A percentile compares a stretch with the other conserved stretches of the same genome.
These are phyloP conservation scores for Dioscorea cayenensis DNA, from an alignment of 116 monocot genomes.

Conservation along the genomic window DNA sequence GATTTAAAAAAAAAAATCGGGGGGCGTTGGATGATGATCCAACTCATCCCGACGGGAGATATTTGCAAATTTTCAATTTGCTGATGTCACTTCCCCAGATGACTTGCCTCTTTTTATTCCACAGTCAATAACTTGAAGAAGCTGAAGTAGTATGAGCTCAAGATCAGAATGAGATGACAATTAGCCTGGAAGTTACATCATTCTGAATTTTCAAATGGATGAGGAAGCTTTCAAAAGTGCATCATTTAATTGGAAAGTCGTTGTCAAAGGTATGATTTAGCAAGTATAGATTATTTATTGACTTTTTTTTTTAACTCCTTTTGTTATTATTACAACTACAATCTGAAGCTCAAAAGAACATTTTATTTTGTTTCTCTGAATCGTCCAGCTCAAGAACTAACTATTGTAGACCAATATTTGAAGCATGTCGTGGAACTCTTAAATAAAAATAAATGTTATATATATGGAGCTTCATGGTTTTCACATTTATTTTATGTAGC, in stretches of 20 bases:
- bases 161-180: conserved; percentile 51
- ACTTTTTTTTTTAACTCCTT: background rate
- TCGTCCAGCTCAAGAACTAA: no score
- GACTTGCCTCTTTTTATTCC: background rate
- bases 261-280: conserved; percentile 87
- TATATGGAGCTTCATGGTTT: no score
- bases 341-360: background rate
- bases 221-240: conserved; percentile 65
- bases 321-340: background rate
- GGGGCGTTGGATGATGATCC: no score
- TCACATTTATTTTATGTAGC: no score
- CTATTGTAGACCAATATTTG: conserved; percentile 80
- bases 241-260: conserved; percentile 90
- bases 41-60: no score
- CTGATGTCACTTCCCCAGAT: no score
- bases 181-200: conserved; percentile 40
- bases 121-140: conserved; percentile 71
- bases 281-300: conserved; percentile 18
- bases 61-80: no score
- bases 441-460: no score
- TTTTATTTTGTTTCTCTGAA: conserved; percentile 41
- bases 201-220: conserved; percentile 48
- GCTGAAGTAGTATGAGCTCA: conserved; percentile 78
- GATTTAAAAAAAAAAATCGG: no score
- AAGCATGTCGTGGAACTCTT: conserved; percentile 72